Conservation (phyloP, 805 yeast genomes). For the Wickerhamiella brachini region DNA sequence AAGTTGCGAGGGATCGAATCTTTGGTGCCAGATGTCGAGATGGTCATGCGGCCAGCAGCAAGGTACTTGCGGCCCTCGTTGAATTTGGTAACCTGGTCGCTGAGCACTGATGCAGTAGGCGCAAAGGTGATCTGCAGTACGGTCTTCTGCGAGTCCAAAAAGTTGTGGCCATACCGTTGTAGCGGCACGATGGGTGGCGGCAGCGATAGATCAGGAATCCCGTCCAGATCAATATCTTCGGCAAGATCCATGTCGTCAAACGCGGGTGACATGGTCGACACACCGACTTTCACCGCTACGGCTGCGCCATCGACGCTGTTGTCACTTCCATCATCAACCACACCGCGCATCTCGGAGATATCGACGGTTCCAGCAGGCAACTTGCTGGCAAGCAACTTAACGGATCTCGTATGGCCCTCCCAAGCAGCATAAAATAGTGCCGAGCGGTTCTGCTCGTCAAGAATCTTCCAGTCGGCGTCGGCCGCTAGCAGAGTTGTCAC, state of each 20-base stretch:
- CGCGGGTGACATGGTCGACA: not conserved
- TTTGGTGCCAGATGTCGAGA: constrained; percentile 52
- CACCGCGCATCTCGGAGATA: constrained; percentile 5
- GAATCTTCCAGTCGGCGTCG: constrained; percentile 55
- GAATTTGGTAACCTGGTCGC: constrained; percentile 30
- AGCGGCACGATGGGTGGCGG: constrained; percentile 96
- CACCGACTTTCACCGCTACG: too few relatives aligned
- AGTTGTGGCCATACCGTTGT: constrained; percentile 90
- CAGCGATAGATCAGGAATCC: constrained; percentile 77
- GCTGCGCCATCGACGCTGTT: not conserved
- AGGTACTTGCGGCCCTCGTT: constrained; percentile 27
- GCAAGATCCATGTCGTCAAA: constrained; percentile 16
- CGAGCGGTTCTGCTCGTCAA: constrained; percentile 67
- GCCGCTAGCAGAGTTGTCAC: constrained; percentile 55
- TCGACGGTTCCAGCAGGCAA: constrained; percentile 11
- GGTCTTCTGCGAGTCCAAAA: constrained; percentile 69
- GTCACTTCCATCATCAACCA: not conserved
- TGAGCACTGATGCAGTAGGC: constrained; percentile 26
- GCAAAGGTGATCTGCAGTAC: constrained; percentile 65
- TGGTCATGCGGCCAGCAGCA: constrained; percentile 50
- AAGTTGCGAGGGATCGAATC: constrained; percentile 84
- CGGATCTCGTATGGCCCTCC: constrained; percentile 81
- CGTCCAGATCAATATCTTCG: constrained; percentile 34
- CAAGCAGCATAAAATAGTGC: constrained; percentile 85
- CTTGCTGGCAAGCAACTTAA: constrained; percentile 46